Evolutionary conservation across 2,329 filamentous ascomycete genomes (phyloP).

Genomic region (Alternaria viburni): DNA sequence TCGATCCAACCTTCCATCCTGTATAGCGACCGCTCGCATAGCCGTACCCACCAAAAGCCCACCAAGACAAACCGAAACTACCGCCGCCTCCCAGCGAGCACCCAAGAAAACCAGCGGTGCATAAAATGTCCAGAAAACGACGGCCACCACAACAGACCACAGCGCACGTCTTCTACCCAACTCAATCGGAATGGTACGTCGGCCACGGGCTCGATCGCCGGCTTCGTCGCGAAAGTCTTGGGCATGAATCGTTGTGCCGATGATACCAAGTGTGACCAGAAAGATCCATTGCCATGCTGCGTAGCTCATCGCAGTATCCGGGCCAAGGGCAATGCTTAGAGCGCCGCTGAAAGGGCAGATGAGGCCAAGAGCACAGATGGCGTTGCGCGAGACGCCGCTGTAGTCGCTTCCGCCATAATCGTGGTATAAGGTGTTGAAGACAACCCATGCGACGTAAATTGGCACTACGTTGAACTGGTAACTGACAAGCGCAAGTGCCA

Average conservation of each 20-base stretch:
- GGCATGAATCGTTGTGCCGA: conserved; percentile 49
- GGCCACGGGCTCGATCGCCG: conserved; percentile 67
- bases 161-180: conserved; percentile 53
- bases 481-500: conserved; percentile 6
- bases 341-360: conserved; percentile 37
- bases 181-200: conserved; percentile 86
- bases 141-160: conserved; percentile 13
- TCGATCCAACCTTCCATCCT: conserved; percentile 8
- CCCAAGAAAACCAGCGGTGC: conserved; percentile 11
- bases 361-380: conserved; percentile 41
- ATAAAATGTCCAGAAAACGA: conserved; percentile 20
- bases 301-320: conserved; percentile 5
- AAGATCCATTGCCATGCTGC: conserved; percentile 40
- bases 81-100: conserved; percentile 5
- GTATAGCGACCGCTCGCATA: neutral
- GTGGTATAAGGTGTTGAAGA: conserved; percentile 39
- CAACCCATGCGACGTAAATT: conserved; percentile 21
- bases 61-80: conserved; percentile 9
- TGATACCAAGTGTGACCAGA: conserved; percentile 24
- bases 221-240: conserved; percentile 49
- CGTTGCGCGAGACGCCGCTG: conserved; percentile 35
- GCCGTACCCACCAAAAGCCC: conserved; percentile 3
- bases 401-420: conserved; percentile 35
- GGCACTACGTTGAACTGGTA: conserved; percentile 9
- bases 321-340: conserved; percentile 28